Base-by-base conservation (phyloP, 2,329 filamentous ascomycete species). In the Phyllosticta paracitricarpa region DNA sequence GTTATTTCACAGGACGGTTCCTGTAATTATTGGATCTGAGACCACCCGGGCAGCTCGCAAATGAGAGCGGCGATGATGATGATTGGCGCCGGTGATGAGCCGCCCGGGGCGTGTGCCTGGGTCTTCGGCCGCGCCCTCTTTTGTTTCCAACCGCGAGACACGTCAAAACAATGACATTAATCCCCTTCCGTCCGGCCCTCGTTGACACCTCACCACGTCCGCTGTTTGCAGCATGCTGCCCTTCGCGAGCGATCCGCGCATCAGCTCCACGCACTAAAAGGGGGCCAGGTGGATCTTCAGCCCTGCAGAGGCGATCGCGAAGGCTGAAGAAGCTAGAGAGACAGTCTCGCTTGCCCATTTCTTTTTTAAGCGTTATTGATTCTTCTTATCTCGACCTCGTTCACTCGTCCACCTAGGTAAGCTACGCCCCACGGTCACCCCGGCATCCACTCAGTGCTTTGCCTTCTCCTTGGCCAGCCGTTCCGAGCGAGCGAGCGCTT, bases 381-480 rank as follows among this genome's bases (percentile, higher is more conserved):
- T 40, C 35, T 40, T 40, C 12, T 40, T 17, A 30, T 30, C 35
- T 40, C 2, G 10, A 19, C 10, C 51, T 26, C 51, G 51, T 12
- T 14, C 19, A 30, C 28, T 30, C 28, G 28, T 7, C 28, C 2
- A 22, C 19, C 19, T 22, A 22, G 19, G 19, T 22, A 22, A 22
- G 19, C 19, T 30, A 30, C 4, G 28, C 28, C 28, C 28, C 28
- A 30, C 54, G 54, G 10, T 48, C 19, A 17, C 14, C 33, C 56
- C 51, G 5, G 30, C 19, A 56, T 40, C 51, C 51, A 25, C 24
- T 71, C 63, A 77, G 66, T 77, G 73, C 68, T 73, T 72, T 67
- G 71, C 68, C 63, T 72, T 73, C 59, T 68, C 69, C 64, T 70
- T 73, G 68, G 72, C 74, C 63, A 65, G 69, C 64, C 68, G 56